Conservation (phyloP, 345 rosid genomes). For the Arabis alpina region DNA sequence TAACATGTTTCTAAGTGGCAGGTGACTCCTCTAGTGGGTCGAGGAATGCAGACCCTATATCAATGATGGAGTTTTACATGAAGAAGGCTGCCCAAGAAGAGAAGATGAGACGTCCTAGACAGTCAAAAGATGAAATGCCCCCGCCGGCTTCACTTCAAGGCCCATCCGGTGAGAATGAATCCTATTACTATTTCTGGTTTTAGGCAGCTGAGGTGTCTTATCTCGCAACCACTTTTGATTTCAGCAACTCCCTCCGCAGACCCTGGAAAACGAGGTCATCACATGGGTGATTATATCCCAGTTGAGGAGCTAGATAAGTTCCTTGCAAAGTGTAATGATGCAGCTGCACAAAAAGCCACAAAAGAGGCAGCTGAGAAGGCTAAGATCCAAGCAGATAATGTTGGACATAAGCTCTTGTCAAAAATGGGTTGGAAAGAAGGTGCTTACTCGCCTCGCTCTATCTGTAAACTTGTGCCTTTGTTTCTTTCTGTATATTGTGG, state of each 20-base stretch:
- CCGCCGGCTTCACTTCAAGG: conserved; percentile 97
- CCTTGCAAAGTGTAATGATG: conserved; percentile 82
- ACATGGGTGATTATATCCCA: conserved; percentile 99
- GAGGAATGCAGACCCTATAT: conserved; percentile 75
- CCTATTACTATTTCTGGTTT: conserved; percentile 24
- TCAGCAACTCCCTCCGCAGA: conserved; percentile 44
- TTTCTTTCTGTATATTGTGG: conserved; percentile 42
- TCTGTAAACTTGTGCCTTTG: conserved; percentile 39
- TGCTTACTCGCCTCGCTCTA: conserved; percentile 40
- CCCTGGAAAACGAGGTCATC: conserved; percentile 79
- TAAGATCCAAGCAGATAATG: conserved; percentile 92
- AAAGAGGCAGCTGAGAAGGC: conserved; percentile 79
- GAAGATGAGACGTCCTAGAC: conserved; percentile 85
- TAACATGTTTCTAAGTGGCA: conserved; percentile 24
- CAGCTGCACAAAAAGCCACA: conserved; percentile 62
- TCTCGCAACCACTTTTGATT: conserved; percentile 14
- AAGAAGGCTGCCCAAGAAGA: conserved; percentile 98
- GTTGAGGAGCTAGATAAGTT: conserved; percentile 91
- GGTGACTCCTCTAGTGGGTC: conserved; percentile 49
- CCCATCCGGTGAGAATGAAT: conserved; percentile 40
- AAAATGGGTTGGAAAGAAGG: conserved; percentile 99
- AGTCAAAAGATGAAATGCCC: conserved; percentile 99
- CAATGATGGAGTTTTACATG: conserved; percentile 99
- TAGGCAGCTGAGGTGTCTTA: conserved; percentile 29
- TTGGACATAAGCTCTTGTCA: conserved; percentile 90